A percentile compares a stretch with the other conserved stretches of the same genome.
phyloP scores from a whole-genome alignment of 208 protist species.

The Leishmania tropica region DNA sequence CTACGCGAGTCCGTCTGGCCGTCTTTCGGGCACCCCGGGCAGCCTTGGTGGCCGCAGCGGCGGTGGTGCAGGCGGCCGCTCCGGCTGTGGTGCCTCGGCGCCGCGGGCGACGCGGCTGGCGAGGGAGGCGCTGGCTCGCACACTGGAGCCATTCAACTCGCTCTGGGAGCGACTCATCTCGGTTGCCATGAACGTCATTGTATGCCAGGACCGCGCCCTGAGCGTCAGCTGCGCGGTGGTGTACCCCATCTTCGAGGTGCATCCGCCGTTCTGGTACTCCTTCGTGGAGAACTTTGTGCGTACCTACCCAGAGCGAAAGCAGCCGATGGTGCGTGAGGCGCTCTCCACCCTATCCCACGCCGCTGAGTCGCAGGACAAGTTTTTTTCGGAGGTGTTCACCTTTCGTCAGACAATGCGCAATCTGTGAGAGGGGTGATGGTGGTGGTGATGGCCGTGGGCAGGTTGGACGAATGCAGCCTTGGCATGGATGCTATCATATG shows the following conservation, averaged over 20 bases:
- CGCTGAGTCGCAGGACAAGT: constrained; percentile 68
- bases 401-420: constrained; percentile 74
- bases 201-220: constrained; percentile 76
- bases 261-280: constrained; percentile 82
- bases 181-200: constrained; percentile 84
- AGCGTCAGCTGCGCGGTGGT: constrained; percentile 71
- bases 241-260: constrained; percentile 82
- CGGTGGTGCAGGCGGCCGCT: constrained; percentile 18
- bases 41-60: constrained; percentile 28
- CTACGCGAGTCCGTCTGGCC: constrained; percentile 46
- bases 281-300: constrained; percentile 75
- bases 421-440: constrained; percentile 33
- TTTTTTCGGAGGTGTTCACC: constrained; percentile 82
- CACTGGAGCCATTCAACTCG: constrained; percentile 66
- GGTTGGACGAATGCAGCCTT: neutral
- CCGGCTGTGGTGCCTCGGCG: constrained; percentile 9
- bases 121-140: constrained; percentile 49
- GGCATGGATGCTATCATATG: neutral
- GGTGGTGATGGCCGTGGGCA: neutral
- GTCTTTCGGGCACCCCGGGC: constrained; percentile 39
- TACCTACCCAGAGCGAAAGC: constrained; percentile 72
- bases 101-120: constrained; percentile 37
- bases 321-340: constrained; percentile 62
- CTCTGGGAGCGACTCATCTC: constrained; percentile 78
- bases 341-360: constrained; percentile 63